phyloP scores from a whole-genome alignment of 805 yeast genomes.

The Hanseniaspora thailandica region DNA sequence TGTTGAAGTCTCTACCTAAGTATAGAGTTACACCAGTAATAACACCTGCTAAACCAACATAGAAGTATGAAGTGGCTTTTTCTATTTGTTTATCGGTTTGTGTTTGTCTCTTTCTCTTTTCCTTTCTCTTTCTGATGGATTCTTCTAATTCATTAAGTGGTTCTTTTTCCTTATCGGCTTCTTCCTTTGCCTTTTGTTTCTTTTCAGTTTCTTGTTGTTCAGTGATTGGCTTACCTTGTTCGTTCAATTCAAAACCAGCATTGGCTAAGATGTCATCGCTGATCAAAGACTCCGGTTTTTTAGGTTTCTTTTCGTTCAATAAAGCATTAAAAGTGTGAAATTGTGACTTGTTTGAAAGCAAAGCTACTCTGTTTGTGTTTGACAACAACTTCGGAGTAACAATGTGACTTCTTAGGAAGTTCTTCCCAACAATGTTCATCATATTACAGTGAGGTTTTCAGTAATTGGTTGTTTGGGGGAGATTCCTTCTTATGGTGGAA shows the following conservation, averaged over 20 bases:
- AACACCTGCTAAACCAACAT: slow-evolving; percentile 41
- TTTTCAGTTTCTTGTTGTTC: slow-evolving; percentile 15
- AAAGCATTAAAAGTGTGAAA: slow-evolving; percentile 16
- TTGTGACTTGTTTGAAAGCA: background rate
- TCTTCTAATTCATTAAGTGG: slow-evolving; percentile 17
- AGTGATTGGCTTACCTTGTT: slow-evolving; percentile 18
- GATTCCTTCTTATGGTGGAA: background rate
- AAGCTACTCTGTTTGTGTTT: background rate
- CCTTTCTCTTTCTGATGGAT: slow-evolving; percentile 20
- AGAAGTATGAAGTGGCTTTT: slow-evolving; percentile 62
- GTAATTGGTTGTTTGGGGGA: background rate
- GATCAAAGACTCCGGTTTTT: slow-evolving; percentile 42
- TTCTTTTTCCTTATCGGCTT: slow-evolving; percentile 17
- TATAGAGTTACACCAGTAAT: slow-evolving; percentile 48
- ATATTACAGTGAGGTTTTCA: too few relatives aligned
- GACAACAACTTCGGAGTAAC: background rate
- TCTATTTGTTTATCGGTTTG: slow-evolving; percentile 75
- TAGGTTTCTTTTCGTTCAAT: slow-evolving; percentile 1
- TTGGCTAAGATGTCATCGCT: slow-evolving; percentile 71
- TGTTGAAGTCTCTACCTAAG: slow-evolving; percentile 77
- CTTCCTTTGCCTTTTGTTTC: slow-evolving; percentile 17
- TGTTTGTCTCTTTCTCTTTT: slow-evolving; percentile 49
- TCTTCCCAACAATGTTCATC: background rate
- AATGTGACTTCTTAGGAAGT: background rate
- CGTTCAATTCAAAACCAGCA: slow-evolving; percentile 66